phyloP scores from a whole-genome alignment of 2,329 filamentous ascomycete species.

The Paramyrothecium sp. region DNA sequence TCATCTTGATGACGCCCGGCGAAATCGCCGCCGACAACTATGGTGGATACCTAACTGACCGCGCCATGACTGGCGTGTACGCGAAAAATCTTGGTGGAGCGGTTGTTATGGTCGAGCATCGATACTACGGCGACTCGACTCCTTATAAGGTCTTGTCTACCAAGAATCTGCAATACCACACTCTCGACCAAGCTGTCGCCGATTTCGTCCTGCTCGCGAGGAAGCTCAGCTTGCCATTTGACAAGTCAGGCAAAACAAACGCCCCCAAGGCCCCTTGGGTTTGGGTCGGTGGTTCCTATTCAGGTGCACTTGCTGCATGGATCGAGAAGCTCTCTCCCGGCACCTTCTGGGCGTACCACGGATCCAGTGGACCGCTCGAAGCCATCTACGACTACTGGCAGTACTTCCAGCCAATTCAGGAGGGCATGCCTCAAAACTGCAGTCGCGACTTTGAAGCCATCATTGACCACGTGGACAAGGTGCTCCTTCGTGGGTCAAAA shows the following conservation, averaged over 20 bases:
- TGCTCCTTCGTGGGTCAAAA: slow-evolving; percentile 35
- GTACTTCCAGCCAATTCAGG: slow-evolving; percentile 44
- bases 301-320: slow-evolving; percentile 74
- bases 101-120: slow-evolving; percentile 76
- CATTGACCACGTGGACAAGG: slow-evolving; percentile 45
- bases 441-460: slow-evolving; percentile 58
- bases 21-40: slow-evolving; percentile 60
- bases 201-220: slow-evolving; percentile 76
- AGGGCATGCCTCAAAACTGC: slow-evolving; percentile 55
- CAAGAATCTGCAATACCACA: slow-evolving; percentile 70
- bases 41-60: slow-evolving; percentile 67
- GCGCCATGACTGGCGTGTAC: slow-evolving; percentile 65
- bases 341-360: slow-evolving; percentile 72
- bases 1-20: slow-evolving; percentile 65
- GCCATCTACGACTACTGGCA: slow-evolving; percentile 73
- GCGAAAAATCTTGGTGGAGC: slow-evolving; percentile 67
- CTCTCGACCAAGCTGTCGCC: slow-evolving; percentile 73
- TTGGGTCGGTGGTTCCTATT: slow-evolving; percentile 76
- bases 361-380: slow-evolving; percentile 72
- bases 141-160: slow-evolving; percentile 63
- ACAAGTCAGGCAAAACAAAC: slow-evolving; percentile 62
- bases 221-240: slow-evolving; percentile 65
- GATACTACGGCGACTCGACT: slow-evolving; percentile 76
- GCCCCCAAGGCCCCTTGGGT: slow-evolving; percentile 68
- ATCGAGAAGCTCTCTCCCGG: slow-evolving; percentile 71